Base-by-base conservation (phyloP, 768 basidiomycete genomes). In the Tulasnella sp. region DNA sequence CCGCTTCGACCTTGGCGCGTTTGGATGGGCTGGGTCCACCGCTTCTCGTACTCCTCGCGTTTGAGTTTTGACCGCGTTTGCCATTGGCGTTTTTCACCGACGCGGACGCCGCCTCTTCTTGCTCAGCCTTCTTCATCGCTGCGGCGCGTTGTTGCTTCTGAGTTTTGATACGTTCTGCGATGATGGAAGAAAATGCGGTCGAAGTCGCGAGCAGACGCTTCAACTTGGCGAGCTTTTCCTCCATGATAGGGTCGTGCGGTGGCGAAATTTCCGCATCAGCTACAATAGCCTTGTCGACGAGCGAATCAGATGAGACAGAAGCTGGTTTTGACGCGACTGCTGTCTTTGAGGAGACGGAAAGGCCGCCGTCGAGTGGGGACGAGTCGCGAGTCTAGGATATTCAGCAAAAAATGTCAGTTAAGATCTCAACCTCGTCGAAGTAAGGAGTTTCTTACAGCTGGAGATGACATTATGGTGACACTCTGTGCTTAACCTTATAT, bases 111-210 rank as follows among this genome's bases (percentile, higher is more conserved):
- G 27, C 55, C 21, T 56, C 55, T 27, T 47, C 55, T 7, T 42
- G 26, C 44, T 45, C 13, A 15, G 24, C 55, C 19, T 47, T 13
- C 26, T 13, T 24, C 17, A 43, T 26, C 15, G 27, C 42, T 10
- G 19, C 55, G 3, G 55, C 55, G 2, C 55, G 41, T 11, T 43
- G 19, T 26, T 56, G 55, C 26, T 56, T 56, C 41, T 56, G 55
- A 21, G 55, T 27, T 47, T 56, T 56, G 38, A 56, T 56, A 15
- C 55, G 55, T 17, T 56, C 55, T 7, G 55, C 55, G 44, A 56
- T 56, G 44, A 56, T 56, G 55, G 55, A 44, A n/a, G 55, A 56
- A 47, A 44, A 56, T 17, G 55, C 55, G 55, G 55, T 56, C 15
- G 55, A 56, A n/a, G 55, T 43, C 13, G 41, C 55, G 21, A 56